Base-by-base conservation (phyloP, 108 stramenopile genomes). In the Seminavis robusta region DNA sequence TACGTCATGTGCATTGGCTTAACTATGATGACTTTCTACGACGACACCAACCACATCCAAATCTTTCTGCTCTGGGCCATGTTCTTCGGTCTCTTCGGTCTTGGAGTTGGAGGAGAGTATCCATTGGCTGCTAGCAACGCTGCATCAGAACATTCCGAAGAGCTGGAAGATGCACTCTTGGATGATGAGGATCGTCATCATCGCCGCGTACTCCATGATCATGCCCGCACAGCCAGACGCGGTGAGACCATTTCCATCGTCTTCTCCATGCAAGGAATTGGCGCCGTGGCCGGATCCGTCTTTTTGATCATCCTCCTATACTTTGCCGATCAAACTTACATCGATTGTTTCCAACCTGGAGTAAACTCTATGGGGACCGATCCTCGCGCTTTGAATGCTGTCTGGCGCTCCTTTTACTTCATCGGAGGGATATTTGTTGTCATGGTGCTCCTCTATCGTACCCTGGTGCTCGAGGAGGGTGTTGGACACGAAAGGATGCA, bases 51-150 rank as follows among this genome's bases (percentile, higher is more conserved):
- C 21, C 19, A 38, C 17, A 39, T 36, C 31, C 16, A 19, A 20
- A n/a, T 34, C 19, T 59, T 59, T 26, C 0, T 58, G 9, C 8
- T 49, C 33, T 59, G 34, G 30, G 33, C 20, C 47, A 37, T 58
- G 3, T 65, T 65, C 37, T 65, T 61, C 19, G 49, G 37, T 44
- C 21, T 67, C 16, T 67, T 67, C 46, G 66, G 66, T 31, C 29
- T 67, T 29, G 66, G 66, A 19, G 66, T 67, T 39, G 66, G 66
- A 9, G 66, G 66, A 13, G 66, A 67, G 43, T 67, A 67, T 33
- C 65, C 65, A 1, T 28, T 59, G 47, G 50, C 50, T 16, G 66
- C 66, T 31, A 34, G 40, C 0, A 32, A 21, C 41, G 66, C 66
- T 21, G 37, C 59, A 23, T 10, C 36, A 52, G 50, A 67, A 11